These are phyloP conservation scores for Knoxia roxburghii DNA, from an alignment of 257 asterid genomes.

Conservation along the genomic window DNA sequence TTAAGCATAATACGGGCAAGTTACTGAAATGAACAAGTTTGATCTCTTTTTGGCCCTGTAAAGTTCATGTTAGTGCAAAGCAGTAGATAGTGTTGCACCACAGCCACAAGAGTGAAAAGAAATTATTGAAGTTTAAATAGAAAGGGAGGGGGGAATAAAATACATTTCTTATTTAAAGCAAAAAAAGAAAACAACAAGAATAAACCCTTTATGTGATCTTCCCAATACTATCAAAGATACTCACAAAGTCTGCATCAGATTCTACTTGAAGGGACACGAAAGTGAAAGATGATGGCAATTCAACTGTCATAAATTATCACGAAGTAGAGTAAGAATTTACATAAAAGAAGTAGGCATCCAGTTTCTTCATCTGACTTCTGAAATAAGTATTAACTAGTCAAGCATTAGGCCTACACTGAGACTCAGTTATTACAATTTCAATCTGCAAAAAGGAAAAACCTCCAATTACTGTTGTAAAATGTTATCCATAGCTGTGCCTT, in stretches of 20 bases:
- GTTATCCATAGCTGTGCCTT: too few relatives aligned
- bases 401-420: too few relatives aligned
- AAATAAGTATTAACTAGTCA: too few relatives aligned
- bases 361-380: not conserved
- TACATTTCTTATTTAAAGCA: not conserved
- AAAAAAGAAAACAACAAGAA: not conserved
- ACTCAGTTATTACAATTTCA: too few relatives aligned
- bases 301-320: conserved; percentile 15
- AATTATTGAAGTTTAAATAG: not conserved
- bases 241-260: conserved; percentile 52
- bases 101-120: conserved; percentile 1
- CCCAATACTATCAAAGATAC: conserved; percentile 15
- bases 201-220: not conserved
- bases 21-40: conserved; percentile 35
- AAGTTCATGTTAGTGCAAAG: not conserved
- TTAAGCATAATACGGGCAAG: conserved; percentile 67
- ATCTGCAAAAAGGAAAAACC: too few relatives aligned
- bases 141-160: too few relatives aligned
- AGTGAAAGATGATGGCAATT: conserved; percentile 67
- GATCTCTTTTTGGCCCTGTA: conserved; percentile 37
- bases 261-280: conserved; percentile 53
- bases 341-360: not conserved
- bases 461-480: too few relatives aligned
- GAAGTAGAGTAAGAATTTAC: not conserved
- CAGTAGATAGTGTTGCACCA: conserved; percentile 3